These are phyloP conservation scores for Argentina anserina DNA, from an alignment of 306 rosid genomes.

Conservation along the genomic window DNA sequence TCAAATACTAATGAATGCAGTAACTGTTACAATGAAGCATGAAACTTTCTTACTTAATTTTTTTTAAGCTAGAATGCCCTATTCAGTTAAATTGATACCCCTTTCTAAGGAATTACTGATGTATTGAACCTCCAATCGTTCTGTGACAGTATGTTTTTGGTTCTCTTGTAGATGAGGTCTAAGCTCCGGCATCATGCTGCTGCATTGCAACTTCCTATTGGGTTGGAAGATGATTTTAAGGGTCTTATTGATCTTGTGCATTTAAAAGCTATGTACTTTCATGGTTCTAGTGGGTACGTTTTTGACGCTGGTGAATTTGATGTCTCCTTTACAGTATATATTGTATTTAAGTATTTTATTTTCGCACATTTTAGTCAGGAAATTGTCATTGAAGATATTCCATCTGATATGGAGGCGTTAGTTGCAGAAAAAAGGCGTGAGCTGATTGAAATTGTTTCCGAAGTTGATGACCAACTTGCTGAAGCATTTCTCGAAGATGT, in stretches of 20 bases:
- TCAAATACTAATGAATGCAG: neutral
- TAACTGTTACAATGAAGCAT: neutral
- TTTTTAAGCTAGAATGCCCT: neutral
- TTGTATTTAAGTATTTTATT: conserved; percentile 15
- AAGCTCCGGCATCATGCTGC: conserved; percentile 98
- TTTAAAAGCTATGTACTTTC: conserved; percentile 78
- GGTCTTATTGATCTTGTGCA: conserved; percentile 95
- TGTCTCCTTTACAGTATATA: neutral
- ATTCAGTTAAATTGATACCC: neutral
- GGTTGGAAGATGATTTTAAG: conserved; percentile 87
- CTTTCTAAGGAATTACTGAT: neutral
- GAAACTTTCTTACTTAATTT: neutral
- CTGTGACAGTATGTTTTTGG: conserved; percentile 21
- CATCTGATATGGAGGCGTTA: conserved; percentile 71
- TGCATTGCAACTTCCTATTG: conserved; percentile 93
- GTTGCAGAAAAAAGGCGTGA: conserved; percentile 88
- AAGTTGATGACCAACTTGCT: conserved; percentile 95
- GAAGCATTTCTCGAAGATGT: conserved; percentile 87
- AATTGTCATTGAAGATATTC: conserved; percentile 63
- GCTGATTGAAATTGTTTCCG: conserved; percentile 83
- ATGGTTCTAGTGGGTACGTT: conserved; percentile 80
- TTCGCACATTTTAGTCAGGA: conserved; percentile 58
- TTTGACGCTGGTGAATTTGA: conserved; percentile 12
- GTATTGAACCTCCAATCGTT: neutral
- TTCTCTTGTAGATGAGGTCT: conserved; percentile 75